Conservation (phyloP, 306 rosid genomes). For the Astragalus glycyphyllos region DNA sequence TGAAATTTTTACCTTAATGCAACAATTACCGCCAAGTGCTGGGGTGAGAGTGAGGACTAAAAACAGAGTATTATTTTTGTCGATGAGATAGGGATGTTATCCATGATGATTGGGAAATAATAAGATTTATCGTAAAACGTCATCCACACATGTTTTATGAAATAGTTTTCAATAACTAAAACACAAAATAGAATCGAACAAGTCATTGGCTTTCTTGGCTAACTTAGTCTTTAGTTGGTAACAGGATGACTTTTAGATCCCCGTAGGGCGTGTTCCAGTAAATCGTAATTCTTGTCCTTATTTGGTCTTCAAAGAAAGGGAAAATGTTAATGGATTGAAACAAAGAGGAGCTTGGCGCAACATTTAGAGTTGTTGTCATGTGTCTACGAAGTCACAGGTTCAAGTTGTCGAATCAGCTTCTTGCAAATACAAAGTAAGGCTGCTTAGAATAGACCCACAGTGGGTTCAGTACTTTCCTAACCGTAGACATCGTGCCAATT, state of each 20-base stretch:
- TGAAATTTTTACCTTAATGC: constrained; percentile 1
- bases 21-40: constrained; percentile 17
- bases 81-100: background rate
- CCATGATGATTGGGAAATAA: background rate
- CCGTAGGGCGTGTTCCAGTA: background rate
- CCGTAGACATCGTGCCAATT: too few species aligned
- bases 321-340: background rate
- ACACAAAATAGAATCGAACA: background rate
- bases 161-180: background rate
- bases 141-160: constrained; percentile 2
- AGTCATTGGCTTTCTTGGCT: background rate
- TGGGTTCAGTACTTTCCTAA: background rate
- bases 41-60: constrained; percentile 6
- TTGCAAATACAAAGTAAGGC: constrained; percentile 2
- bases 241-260: background rate
- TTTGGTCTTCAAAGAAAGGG: background rate
- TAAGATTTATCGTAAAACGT: background rate
- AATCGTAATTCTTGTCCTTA: background rate
- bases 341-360: background rate
- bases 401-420: background rate
- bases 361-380: constrained; percentile 3
- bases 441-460: background rate
- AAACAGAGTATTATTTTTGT: background rate
- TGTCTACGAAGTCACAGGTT: constrained; percentile 1
- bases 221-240: background rate